Conservation (phyloP, 768 basidiomycete genomes). For the Rhodocollybia butyracea region DNA sequence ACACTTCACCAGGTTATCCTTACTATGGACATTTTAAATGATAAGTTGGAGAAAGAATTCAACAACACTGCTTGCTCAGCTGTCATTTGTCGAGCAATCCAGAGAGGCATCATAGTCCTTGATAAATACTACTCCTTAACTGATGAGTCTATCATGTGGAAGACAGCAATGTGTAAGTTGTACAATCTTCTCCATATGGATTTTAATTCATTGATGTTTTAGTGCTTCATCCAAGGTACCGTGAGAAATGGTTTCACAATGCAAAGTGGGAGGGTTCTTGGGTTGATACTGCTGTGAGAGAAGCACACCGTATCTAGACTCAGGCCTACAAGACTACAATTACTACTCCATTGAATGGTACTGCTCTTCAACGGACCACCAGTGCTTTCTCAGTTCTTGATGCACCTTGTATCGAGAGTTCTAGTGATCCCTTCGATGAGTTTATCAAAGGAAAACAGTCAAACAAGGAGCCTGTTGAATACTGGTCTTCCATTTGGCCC, state of each 20-base stretch:
- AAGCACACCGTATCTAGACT: background rate
- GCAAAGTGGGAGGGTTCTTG: background rate
- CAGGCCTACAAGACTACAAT: background rate
- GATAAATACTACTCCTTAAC: background rate
- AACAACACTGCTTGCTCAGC: background rate
- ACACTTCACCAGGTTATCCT: background rate
- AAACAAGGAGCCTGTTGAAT: background rate
- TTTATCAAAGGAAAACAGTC: background rate
- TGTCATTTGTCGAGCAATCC: background rate
- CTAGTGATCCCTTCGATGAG: background rate
- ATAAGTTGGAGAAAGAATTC: background rate
- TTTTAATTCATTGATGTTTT: background rate
- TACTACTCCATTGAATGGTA: background rate
- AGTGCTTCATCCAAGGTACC: background rate
- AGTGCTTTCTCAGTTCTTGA: background rate
- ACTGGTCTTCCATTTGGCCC: too few species aligned
- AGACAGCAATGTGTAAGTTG: background rate
- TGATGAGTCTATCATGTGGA: background rate
- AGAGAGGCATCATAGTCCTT: background rate
- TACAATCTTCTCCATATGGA: background rate
- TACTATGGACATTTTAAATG: background rate
- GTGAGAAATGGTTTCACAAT: background rate
- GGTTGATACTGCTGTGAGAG: background rate
- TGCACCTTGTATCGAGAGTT: background rate
- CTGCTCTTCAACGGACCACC: background rate